A percentile compares a stretch with the other conserved stretches of the same genome.
Evolutionary conservation across 805 yeast species (phyloP).

Genomic region (Schizosaccharomyces pombe): DNA sequence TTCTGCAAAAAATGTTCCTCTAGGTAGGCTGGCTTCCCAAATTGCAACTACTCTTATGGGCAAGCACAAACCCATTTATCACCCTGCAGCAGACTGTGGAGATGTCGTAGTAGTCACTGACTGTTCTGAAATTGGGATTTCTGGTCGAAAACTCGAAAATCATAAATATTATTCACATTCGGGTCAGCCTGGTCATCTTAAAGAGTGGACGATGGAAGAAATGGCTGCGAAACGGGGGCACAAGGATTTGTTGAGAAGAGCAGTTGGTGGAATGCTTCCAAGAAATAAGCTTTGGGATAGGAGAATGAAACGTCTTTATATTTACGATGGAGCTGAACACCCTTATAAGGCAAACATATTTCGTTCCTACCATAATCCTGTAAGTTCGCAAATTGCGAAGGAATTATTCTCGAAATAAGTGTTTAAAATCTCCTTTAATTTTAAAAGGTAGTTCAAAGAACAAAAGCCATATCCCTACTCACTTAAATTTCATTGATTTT

Average conservation of each 20-base stretch:
- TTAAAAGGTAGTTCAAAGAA: too few relatives aligned
- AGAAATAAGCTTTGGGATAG: slow-evolving; percentile 60
- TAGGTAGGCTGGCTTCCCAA: slow-evolving; percentile 78
- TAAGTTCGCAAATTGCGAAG: not conserved
- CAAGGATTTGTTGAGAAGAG: slow-evolving; percentile 62
- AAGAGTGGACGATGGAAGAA: slow-evolving; percentile 58
- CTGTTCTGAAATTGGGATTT: slow-evolving; percentile 54
- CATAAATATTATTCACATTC: slow-evolving; percentile 79
- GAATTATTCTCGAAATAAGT: too few relatives aligned
- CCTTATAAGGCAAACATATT: slow-evolving; percentile 59
- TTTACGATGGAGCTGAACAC: slow-evolving; percentile 68
- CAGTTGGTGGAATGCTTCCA: slow-evolving; percentile 92
- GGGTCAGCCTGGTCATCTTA: slow-evolving; percentile 61
- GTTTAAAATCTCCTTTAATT: too few relatives aligned
- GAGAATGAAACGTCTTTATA: slow-evolving; percentile 64
- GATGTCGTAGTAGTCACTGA: slow-evolving; percentile 94
- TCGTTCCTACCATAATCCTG: not conserved
- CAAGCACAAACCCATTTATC: slow-evolving; percentile 84
- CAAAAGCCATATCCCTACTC: too few relatives aligned
- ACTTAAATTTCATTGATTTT: too few relatives aligned
- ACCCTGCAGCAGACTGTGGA: slow-evolving; percentile 63
- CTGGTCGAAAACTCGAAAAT: slow-evolving; percentile 64
- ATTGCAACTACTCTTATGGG: slow-evolving; percentile 81
- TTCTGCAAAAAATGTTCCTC: slow-evolving; percentile 63
- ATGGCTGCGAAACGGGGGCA: slow-evolving; percentile 59